A percentile compares a stretch with the other conserved stretches of the same genome.
These are phyloP conservation scores for Hemileia vastatrix DNA, from an alignment of 1,284 basidiomycete genomes.

Conservation along the genomic window DNA sequence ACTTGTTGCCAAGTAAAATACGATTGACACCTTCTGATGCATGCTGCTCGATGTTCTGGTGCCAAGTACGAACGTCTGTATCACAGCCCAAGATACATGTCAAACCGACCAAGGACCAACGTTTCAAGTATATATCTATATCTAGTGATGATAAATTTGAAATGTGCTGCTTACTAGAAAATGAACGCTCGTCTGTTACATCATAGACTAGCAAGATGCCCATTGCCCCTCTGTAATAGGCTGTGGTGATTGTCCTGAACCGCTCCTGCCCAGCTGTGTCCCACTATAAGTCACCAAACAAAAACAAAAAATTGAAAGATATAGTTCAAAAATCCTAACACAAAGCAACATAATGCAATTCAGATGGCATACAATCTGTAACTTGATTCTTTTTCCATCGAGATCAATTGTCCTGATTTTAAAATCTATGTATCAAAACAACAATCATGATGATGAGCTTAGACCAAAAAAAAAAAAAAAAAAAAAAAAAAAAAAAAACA, in stretches of 20 bases:
- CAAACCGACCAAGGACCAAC: not conserved
- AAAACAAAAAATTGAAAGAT: slow-evolving; percentile 4
- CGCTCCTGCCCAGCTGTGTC: slow-evolving; percentile 99
- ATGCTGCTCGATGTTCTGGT: slow-evolving; percentile 96
- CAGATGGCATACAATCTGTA: slow-evolving; percentile 68
- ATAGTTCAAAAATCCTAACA: not conserved
- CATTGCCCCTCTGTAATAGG: slow-evolving; percentile 99
- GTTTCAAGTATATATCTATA: not conserved
- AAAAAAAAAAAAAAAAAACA: not conserved
- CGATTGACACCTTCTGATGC: slow-evolving; percentile 98
- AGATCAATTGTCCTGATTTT: slow-evolving; percentile 95
- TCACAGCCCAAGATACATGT: not conserved
- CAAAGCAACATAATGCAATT: not conserved
- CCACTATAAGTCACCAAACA: slow-evolving; percentile 55
- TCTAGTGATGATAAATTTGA: not conserved
- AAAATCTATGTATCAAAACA: slow-evolving; percentile 67
- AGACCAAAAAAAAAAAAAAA: slow-evolving; percentile 1
- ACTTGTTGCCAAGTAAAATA: slow-evolving; percentile 98
- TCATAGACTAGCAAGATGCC: slow-evolving; percentile 98
- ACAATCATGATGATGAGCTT: slow-evolving; percentile 25
- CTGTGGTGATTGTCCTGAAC: slow-evolving; percentile 97
- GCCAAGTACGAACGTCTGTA: slow-evolving; percentile 96
- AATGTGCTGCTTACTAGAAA: slow-evolving; percentile 64
- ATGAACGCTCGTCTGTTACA: slow-evolving; percentile 94
- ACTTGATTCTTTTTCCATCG: slow-evolving; percentile 89